Evolutionary conservation across 2,329 filamentous ascomycete species (phyloP).

Genomic region (Albophoma yamanashiensis): DNA sequence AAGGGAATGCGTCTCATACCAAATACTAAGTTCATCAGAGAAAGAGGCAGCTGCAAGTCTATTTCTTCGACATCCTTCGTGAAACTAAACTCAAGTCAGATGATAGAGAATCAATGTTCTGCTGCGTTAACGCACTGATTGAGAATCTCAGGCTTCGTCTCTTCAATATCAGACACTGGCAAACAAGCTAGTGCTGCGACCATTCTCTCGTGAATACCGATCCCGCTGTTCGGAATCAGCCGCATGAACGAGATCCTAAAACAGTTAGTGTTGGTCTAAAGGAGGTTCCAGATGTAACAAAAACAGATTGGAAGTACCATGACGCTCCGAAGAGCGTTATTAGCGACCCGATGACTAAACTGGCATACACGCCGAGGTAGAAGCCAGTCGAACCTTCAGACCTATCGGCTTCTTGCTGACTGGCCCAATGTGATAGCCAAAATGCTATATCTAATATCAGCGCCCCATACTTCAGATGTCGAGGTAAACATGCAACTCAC

Average conservation of each 20-base stretch:
- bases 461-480: background rate
- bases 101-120: background rate
- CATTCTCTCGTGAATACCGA: conserved; percentile 1
- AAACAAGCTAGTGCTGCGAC: background rate
- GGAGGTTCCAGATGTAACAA: background rate
- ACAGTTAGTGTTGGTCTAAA: background rate
- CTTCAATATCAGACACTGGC: background rate
- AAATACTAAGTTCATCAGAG: background rate
- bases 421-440: background rate
- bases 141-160: background rate
- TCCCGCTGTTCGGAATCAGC: background rate
- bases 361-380: background rate
- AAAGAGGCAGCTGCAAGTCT: background rate
- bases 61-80: background rate
- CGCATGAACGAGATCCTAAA: background rate
- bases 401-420: background rate
- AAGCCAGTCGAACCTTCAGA: background rate
- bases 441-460: background rate
- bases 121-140: background rate
- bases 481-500: background rate
- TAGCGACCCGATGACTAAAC: background rate
- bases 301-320: background rate
- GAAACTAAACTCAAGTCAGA: background rate
- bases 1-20: background rate
- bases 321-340: background rate